Base-by-base conservation (phyloP, 225 moss, liverwort and hornwort genomes). In the Lunularia cruciata region DNA sequence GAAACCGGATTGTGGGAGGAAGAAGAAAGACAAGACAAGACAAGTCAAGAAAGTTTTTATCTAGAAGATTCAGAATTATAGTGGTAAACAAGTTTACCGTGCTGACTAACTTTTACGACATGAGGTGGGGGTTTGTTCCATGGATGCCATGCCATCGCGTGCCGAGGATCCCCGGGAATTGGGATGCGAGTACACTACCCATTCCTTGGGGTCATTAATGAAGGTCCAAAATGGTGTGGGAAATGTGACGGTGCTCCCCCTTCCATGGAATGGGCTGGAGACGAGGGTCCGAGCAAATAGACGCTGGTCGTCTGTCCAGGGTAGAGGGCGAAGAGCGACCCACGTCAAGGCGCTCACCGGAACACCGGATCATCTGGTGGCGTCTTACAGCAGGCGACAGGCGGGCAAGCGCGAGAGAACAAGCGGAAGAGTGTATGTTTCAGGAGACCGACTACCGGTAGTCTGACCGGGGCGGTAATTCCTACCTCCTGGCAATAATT, bases 391-490 rank as follows among this genome's bases (percentile, higher is more conserved):
- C 69, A 26, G 69, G 47, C 43, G 39, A 64, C 73, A 64, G 73
- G 35, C 20, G 38, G 56, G 63, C 43, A 15, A 46, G 23, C 39
- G 57, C 3, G 19, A n/a, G 33, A 61, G 38, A 42, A 40, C 61
- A 61, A 42, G 40, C 38, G 61, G 38, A 9, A 52, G 67, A 47
- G 67, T 23, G 40, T 38, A 40, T 53, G 23, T 43, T 42, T 61
- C 36, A 39, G 43, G 46, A 57, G 65, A 37, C 55, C 40, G 55
- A 54, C 54, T 56, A n/a, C n/a, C n/a, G n/a, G n/a, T n/a, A 34
- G 67, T 61, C 73, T 78, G 78, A 73, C 78, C 73, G 62, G 54
- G 73, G 78, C 78, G 62, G 63, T 73, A 78, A 64, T 73, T 69
- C 68, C 73, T 68, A 78, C 77, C 72, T 71, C 70, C 63, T 64